Percentiles rank a stretch among this genome's conserved stretches.
Evolutionary conservation across 1,139 yeast genomes (phyloP).

Genomic region (Kluyveromyces sp.): DNA sequence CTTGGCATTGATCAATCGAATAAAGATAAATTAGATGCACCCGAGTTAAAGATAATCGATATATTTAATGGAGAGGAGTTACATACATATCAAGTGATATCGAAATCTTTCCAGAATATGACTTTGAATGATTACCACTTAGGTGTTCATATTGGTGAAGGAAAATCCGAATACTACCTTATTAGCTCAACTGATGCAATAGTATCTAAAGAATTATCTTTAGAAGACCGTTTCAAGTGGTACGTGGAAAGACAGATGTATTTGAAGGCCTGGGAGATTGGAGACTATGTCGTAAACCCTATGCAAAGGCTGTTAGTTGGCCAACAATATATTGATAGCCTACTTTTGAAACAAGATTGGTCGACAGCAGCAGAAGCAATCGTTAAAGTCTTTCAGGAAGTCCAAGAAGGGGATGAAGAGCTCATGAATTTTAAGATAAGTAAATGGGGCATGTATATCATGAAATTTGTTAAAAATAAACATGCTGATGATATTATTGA

Average conservation of each 20-base stretch:
- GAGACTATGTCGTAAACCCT: constrained; percentile 47
- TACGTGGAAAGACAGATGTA: constrained; percentile 46
- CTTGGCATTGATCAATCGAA: constrained; percentile 44
- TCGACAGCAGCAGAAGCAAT: constrained; percentile 42
- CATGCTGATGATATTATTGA: constrained; percentile 44
- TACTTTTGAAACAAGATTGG: constrained; percentile 50
- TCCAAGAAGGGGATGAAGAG: constrained; percentile 30
- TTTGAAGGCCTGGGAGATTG: constrained; percentile 70
- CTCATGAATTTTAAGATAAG: constrained; percentile 32
- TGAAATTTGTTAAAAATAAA: constrained; percentile 43
- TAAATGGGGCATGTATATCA: constrained; percentile 66
- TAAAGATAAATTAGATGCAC: constrained; percentile 31
- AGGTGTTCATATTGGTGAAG: constrained; percentile 38
- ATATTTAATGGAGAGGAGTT: constrained; percentile 61
- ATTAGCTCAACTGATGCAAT: constrained; percentile 81
- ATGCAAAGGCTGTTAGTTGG: constrained; percentile 55
- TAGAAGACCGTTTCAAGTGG: constrained; percentile 71
- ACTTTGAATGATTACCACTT: constrained; percentile 78
- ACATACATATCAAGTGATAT: constrained; percentile 75
- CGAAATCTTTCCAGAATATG: constrained; percentile 49
- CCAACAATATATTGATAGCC: constrained; percentile 49
- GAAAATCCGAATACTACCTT: constrained; percentile 47
- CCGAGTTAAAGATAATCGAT: constrained; percentile 68
- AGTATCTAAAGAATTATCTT: constrained; percentile 58
- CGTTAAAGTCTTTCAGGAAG: constrained; percentile 27